Conservation (phyloP, 192 early-diverging fungal species). For the Podila epicladia region DNA sequence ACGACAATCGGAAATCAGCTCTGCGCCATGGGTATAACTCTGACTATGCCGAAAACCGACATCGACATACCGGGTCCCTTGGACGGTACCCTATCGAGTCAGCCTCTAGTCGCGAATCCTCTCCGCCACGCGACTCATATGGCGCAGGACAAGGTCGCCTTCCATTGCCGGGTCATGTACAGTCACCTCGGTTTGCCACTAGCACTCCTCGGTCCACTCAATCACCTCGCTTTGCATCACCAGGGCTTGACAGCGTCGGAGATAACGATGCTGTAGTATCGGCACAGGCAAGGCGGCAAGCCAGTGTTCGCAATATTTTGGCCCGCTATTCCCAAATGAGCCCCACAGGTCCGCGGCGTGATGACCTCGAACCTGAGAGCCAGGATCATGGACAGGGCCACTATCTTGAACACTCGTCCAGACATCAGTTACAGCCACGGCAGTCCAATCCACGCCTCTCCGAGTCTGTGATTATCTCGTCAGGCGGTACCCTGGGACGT, state of each 20-base stretch:
- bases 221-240: background rate
- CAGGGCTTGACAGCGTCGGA: background rate
- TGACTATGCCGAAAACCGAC: conserved; percentile 18
- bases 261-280: background rate
- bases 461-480: background rate
- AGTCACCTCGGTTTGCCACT: background rate
- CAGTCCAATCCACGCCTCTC: background rate
- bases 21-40: conserved; percentile 12
- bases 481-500: background rate
- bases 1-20: conserved; percentile 3
- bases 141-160: background rate
- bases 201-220: background rate
- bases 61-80: background rate
- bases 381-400: background rate
- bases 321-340: conserved; percentile 22
- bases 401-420: background rate
- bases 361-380: background rate
- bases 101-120: conserved; percentile 21
- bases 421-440: background rate
- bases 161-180: conserved; percentile 1
- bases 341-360: background rate
- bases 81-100: background rate
- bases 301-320: conserved; percentile 31
- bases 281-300: conserved; percentile 12
- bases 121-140: conserved; percentile 9